A percentile compares a stretch with the other conserved stretches of the same genome.
Conservation (phyloP, 331 rosid genomes). For the Stylosanthes scabra region DNA sequence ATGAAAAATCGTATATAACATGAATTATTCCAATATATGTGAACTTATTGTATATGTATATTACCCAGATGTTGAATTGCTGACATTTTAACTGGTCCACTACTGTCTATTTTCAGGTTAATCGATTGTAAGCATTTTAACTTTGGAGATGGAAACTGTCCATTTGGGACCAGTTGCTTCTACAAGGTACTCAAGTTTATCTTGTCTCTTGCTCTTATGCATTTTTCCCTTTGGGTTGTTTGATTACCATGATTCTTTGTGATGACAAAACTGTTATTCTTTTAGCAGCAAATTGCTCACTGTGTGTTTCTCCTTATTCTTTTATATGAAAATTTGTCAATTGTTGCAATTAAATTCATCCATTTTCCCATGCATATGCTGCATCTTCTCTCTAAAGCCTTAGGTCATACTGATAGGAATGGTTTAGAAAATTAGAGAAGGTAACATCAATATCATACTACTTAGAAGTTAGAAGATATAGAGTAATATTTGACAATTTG, state of each 20-base stretch:
- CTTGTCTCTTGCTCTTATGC: constrained; percentile 4
- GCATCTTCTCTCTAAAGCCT: background rate
- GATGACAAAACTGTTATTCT: background rate
- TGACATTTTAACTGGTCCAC: constrained; percentile 8
- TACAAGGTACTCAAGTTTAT: constrained; percentile 71
- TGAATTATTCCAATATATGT: background rate
- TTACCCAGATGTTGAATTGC: constrained; percentile 1
- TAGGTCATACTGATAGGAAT: background rate
- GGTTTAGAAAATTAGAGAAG: background rate
- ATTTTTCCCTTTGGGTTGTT: constrained; percentile 9
- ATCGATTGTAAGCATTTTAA: constrained; percentile 94
- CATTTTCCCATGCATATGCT: background rate
- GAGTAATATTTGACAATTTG: background rate
- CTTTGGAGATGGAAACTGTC: constrained; percentile 93
- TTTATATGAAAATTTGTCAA: constrained; percentile 7
- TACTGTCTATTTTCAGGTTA: constrained; percentile 53
- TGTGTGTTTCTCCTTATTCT: constrained; percentile 8
- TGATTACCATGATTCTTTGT: constrained; percentile 26
- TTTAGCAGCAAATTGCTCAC: constrained; percentile 17
- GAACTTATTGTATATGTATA: constrained; percentile 41
- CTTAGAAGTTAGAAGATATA: background rate
- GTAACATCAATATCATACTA: background rate
- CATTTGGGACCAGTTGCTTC: constrained; percentile 89
- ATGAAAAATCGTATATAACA: background rate
- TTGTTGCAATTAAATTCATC: constrained; percentile 46